These are phyloP conservation scores for Sporothrix protearum DNA, from an alignment of 2,329 filamentous ascomycete species.

Conservation along the genomic window DNA sequence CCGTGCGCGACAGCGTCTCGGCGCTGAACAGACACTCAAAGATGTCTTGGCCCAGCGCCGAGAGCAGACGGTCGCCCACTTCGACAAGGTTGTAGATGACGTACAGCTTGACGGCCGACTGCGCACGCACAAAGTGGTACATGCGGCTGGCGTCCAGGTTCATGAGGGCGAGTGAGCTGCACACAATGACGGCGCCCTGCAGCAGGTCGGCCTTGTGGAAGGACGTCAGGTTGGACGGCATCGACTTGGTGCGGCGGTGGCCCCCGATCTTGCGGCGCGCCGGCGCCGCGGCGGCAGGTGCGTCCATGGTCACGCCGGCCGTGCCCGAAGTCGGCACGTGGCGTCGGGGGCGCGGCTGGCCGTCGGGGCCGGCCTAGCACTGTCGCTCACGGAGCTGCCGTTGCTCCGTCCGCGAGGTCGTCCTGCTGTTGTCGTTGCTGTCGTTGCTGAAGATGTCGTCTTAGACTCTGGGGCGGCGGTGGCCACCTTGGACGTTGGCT, in stretches of 20 bases:
- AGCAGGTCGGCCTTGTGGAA: conserved; percentile 94
- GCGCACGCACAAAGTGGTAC: conserved; percentile 95
- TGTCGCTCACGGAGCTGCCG: conserved; percentile 14
- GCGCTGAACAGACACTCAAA: conserved; percentile 92
- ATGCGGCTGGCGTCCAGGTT: conserved; percentile 91
- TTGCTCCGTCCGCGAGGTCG: conserved; percentile 18
- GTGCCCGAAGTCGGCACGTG: not conserved
- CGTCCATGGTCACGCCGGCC: not conserved
- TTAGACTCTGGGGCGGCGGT: not conserved
- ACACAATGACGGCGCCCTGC: conserved; percentile 82
- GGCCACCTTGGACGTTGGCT: conserved; percentile 33
- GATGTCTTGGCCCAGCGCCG: conserved; percentile 90
- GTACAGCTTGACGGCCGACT: conserved; percentile 96
- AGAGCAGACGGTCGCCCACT: conserved; percentile 82
- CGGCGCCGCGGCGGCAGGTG: not conserved
- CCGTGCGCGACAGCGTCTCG: conserved; percentile 84
- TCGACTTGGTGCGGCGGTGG: conserved; percentile 71
- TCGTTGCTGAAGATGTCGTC: not conserved
- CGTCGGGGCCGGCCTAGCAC: not conserved
- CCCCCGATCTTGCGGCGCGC: not conserved
- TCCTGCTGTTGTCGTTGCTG: not conserved
- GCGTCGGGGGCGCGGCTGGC: not conserved
- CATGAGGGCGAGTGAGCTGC: conserved; percentile 81
- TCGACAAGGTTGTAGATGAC: conserved; percentile 98
- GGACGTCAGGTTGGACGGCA: conserved; percentile 76